Conservation (phyloP, 306 rosid genomes). For the Fagus crenata region DNA sequence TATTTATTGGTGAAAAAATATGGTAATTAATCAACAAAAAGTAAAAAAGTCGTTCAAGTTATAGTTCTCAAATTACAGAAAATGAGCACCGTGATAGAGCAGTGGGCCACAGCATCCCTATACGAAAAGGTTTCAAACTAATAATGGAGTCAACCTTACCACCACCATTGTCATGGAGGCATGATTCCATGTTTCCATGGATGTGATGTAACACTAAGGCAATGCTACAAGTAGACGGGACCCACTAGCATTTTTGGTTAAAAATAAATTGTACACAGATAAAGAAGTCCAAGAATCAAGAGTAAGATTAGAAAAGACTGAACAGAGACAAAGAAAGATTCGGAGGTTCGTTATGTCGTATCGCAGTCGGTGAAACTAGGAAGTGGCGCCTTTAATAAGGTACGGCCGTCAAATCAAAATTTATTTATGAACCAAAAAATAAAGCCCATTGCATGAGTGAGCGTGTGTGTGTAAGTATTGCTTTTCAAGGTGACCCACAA, state of each 20-base stretch:
- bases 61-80: too few relatives aligned
- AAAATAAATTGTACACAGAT: background rate
- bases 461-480: too few relatives aligned
- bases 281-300: background rate
- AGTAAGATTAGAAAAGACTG: too few relatives aligned
- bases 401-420: background rate
- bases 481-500: too few relatives aligned
- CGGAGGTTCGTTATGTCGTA: constrained; percentile 36
- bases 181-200: constrained; percentile 28
- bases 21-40: background rate
- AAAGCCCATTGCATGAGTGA: too few relatives aligned
- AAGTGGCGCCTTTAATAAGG: background rate
- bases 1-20: too few relatives aligned
- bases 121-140: background rate
- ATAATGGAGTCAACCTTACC: too few relatives aligned
- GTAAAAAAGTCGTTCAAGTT: background rate
- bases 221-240: constrained; percentile 11
- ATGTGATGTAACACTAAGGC: constrained; percentile 35
- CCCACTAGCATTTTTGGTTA: background rate
- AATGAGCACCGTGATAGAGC: too few relatives aligned
- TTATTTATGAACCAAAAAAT: too few relatives aligned
- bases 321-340: background rate
- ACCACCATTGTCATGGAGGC: constrained; percentile 13
- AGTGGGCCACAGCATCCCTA: background rate
- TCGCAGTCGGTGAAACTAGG: constrained; percentile 23